Conservation (phyloP, 345 rosid genomes). For the Mangifera indica region DNA sequence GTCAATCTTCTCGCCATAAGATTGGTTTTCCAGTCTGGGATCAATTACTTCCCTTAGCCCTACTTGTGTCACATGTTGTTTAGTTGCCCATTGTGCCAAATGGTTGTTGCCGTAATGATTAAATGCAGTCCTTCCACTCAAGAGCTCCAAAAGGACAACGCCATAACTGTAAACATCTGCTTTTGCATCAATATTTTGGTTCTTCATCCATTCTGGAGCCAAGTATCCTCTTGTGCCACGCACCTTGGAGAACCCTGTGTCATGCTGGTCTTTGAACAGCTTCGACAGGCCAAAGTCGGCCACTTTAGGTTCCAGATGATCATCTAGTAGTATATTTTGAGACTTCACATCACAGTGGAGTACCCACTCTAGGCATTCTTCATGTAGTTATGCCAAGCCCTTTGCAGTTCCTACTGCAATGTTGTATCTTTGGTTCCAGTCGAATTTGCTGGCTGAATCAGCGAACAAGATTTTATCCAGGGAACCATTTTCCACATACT, state of each 20-base stretch:
- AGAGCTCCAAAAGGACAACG: slow-evolving; percentile 30
- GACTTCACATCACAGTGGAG: slow-evolving; percentile 29
- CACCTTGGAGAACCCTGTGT: slow-evolving; percentile 10
- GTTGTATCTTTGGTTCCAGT: slow-evolving; percentile 27
- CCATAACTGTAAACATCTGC: slow-evolving; percentile 45
- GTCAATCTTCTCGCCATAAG: not conserved
- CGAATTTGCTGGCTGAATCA: slow-evolving; percentile 14
- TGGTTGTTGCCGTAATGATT: not conserved
- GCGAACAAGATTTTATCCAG: slow-evolving; percentile 23
- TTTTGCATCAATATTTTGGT: slow-evolving; percentile 26
- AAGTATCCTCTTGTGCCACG: slow-evolving; percentile 25
- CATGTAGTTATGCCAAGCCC: slow-evolving; percentile 35
- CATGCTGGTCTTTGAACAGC: slow-evolving; percentile 15
- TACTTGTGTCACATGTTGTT: not conserved
- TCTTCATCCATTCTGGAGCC: slow-evolving; percentile 31
- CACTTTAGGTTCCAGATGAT: slow-evolving; percentile 18
- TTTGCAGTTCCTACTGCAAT: slow-evolving; percentile 33
- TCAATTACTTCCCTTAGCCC: slow-evolving; percentile 9
- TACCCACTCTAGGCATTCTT: slow-evolving; percentile 35
- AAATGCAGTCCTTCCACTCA: slow-evolving; percentile 25
- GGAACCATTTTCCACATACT: slow-evolving; percentile 29
- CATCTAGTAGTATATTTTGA: slow-evolving; percentile 27
- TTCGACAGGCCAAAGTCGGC: slow-evolving; percentile 29
- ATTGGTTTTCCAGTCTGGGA: slow-evolving; percentile 12
- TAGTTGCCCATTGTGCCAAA: slow-evolving; percentile 12